phyloP scores from a whole-genome alignment of 2,329 filamentous ascomycete genomes.

The Arachnomyces sp. region DNA sequence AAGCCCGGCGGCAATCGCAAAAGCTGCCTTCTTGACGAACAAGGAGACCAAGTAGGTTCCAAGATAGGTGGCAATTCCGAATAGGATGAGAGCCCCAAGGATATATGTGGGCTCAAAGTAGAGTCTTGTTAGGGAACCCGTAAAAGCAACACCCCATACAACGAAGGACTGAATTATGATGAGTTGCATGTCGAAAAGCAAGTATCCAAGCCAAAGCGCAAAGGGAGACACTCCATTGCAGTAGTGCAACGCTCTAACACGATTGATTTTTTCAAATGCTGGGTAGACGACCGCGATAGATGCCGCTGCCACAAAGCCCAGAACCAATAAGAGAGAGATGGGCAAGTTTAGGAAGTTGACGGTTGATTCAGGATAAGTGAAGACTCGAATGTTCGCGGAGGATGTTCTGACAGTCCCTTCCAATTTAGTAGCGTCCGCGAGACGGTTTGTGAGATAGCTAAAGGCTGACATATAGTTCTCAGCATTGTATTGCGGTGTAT shows the following conservation, averaged over 20 bases:
- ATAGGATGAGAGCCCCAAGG: conserved; percentile 12
- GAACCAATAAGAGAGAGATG: no score
- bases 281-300: conserved; percentile 3
- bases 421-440: no score
- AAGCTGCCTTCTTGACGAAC: conserved; percentile 12
- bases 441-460: no score
- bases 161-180: conserved; percentile 6
- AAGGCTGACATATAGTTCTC: no score
- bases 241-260: conserved; percentile 12
- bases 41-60: conserved; percentile 11
- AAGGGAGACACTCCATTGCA: conserved; percentile 11
- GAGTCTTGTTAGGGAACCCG: background rate
- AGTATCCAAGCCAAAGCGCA: conserved; percentile 12
- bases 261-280: conserved; percentile 5
- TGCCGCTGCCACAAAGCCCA: no score
- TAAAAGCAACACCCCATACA: conserved; percentile 1
- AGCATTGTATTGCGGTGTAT: no score
- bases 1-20: conserved; percentile 11
- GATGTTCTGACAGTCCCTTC: no score
- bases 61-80: conserved; percentile 10
- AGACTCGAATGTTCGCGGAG: no score
- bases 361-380: no score
- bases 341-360: no score
- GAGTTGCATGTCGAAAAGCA: conserved; percentile 13
- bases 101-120: conserved; percentile 6